A percentile compares a stretch with the other conserved stretches of the same genome.
Conservation (phyloP, 768 basidiomycete genomes). For the Xerocomus spinulosus region DNA sequence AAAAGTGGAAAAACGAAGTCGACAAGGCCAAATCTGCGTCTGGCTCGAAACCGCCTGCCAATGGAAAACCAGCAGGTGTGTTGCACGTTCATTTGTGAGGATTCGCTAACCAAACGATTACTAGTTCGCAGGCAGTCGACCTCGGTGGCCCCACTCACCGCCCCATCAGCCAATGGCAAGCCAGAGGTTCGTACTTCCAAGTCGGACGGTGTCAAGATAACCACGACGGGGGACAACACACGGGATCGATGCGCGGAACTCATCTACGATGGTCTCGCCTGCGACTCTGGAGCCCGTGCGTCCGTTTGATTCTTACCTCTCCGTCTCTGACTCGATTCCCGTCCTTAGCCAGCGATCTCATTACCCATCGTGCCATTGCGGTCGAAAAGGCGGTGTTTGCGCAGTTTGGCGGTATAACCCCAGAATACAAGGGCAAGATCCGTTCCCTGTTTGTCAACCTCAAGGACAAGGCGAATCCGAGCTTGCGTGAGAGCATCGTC, state of each 20-base stretch:
- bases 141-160: constrained; percentile 37
- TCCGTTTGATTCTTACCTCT: constrained; percentile 16
- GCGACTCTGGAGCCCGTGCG: constrained; percentile 85
- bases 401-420: constrained; percentile 41
- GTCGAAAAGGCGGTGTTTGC: constrained; percentile 65
- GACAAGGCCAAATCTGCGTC: constrained; percentile 54
- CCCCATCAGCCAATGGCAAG: constrained; percentile 31
- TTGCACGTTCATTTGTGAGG: neutral
- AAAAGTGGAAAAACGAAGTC: constrained; percentile 87
- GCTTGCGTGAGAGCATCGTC: constrained; percentile 78
- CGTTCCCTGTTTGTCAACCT: constrained; percentile 88
- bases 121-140: constrained; percentile 32
- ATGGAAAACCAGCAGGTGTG: constrained; percentile 37
- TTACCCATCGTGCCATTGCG: constrained; percentile 59
- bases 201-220: constrained; percentile 59
- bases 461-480: constrained; percentile 92
- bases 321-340: constrained; percentile 4
- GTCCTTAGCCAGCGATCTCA: constrained; percentile 57
- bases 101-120: neutral
- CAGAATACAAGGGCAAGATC: constrained; percentile 71
- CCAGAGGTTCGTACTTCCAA: constrained; percentile 52
- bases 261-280: constrained; percentile 86
- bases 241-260: constrained; percentile 87
- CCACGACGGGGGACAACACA: constrained; percentile 61
- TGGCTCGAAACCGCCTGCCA: constrained; percentile 10